Evolutionary conservation across 2,329 filamentous ascomycete genomes (phyloP).

Genomic region (Didymellaceae sp.): DNA sequence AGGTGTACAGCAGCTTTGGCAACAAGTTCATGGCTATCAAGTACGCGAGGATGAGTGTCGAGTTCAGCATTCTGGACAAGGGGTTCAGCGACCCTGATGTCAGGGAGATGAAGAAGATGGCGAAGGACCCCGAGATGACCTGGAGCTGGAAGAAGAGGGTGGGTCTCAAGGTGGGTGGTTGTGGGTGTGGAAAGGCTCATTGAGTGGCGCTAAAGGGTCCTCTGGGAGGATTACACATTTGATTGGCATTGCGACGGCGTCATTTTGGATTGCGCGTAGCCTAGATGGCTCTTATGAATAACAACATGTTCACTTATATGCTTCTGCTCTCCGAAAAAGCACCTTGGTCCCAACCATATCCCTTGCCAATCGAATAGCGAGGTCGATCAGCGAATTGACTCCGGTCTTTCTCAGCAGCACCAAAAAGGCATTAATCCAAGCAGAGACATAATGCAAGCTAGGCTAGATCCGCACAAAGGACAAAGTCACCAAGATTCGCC

Average conservation of each 20-base stretch:
- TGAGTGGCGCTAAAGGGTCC: background rate
- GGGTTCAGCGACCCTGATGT: constrained; percentile 39
- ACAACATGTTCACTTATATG: background rate
- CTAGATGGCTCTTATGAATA: background rate
- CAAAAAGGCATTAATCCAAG: no score
- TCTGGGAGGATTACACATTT: background rate
- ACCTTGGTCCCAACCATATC: no score
- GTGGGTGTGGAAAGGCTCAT: constrained; percentile 32
- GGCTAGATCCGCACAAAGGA: no score
- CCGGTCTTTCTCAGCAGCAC: no score
- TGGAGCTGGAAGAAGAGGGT: constrained; percentile 47
- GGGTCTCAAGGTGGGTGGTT: constrained; percentile 25
- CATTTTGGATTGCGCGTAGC: background rate
- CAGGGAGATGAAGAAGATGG: constrained; percentile 37
- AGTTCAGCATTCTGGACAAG: constrained; percentile 40
- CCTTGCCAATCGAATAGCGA: no score
- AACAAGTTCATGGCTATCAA: constrained; percentile 37
- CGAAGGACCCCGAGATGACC: constrained; percentile 31
- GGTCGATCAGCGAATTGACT: no score
- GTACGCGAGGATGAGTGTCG: constrained; percentile 38
- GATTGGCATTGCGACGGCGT: constrained; percentile 3
- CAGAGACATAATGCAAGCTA: no score
- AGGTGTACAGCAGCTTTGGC: constrained; percentile 48
- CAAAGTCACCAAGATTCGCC: no score
- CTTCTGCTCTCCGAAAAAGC: no score